Base-by-base conservation (phyloP, 495 filamentous ascomycete genomes). In the Aspergillus ellipticus region DNA sequence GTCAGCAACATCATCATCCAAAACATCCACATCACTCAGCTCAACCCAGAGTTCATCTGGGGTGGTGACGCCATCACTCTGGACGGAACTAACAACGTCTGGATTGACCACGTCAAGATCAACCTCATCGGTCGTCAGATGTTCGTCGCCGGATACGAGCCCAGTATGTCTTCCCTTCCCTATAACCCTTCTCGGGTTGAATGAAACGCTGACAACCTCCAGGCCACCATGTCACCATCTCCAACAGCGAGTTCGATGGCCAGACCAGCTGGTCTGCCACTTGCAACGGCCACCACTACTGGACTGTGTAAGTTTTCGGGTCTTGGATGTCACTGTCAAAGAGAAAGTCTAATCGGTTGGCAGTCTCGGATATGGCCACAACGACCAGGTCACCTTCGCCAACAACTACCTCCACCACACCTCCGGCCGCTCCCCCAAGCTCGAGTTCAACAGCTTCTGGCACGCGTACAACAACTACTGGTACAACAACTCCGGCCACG, bases 241-340 rank as follows among this genome's bases (percentile, higher is more conserved):
- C 71, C 43, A 69, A 73, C 59, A 74, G 69, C 47, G 72, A 82
- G 55, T 75, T 82, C 54, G 75, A 82, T 50, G 79, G 79, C 28
- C 54, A 57, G 13, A 79, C 77, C 1, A 68, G 58, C 55, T 82
- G 74, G 72, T 79, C 74, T 26, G 74, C 78, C 15, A 73, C 71
- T 22, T 82, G 79, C 54, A 77, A 83, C 49, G 73, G 74, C 16
- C 70, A 81, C 58, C 79, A 81, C 61, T 82, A 83, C 72, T 82
- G 79, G 79, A 75, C 67, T 21, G 62, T 83, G 61, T 72, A 61
- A 56, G 53, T 54, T 0, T 1, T 9, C 4, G 19, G n/a, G 21
- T 9, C 24, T 31, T 15, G 2, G 11, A 16, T 8, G 43, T 41
- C 20, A 46, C 28, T 24, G 3, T 7, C 9, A 21, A 24, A 16